Percentiles rank a stretch among this genome's conserved stretches.
Evolutionary conservation across 2,329 filamentous ascomycete genomes (phyloP).

Genomic region (Bipolaris cookei): DNA sequence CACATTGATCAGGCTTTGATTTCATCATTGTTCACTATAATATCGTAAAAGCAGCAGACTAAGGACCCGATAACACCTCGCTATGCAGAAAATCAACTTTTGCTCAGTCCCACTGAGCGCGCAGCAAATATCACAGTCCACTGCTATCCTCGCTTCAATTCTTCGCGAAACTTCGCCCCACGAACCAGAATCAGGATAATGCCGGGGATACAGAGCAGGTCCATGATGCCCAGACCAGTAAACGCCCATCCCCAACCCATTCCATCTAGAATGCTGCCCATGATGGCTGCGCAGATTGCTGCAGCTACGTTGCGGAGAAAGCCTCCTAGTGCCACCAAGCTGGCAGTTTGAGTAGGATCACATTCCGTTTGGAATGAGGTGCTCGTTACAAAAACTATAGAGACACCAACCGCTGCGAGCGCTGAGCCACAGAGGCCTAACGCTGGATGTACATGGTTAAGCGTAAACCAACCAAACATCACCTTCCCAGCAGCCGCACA

Average conservation of each 20-base stretch:
- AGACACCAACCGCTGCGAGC: conserved; percentile 49
- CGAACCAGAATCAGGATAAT: conserved; percentile 30
- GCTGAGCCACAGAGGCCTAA: conserved; percentile 27
- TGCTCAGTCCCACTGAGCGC: neutral
- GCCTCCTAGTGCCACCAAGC: conserved; percentile 51
- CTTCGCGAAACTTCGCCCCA: conserved; percentile 31
- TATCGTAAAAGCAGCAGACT: neutral
- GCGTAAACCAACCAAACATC: conserved; percentile 54
- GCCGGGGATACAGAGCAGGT: conserved; percentile 37
- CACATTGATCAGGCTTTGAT: neutral
- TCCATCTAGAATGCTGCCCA: conserved; percentile 41
- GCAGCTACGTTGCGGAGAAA: conserved; percentile 52
- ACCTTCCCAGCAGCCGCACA: conserved; percentile 48
- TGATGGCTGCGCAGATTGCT: conserved; percentile 49
- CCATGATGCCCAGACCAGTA: conserved; percentile 47
- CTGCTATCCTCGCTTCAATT: conserved; percentile 24
- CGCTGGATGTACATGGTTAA: conserved; percentile 30
- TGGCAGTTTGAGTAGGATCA: conserved; percentile 49
- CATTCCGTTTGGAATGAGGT: conserved; percentile 54
- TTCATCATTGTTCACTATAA: neutral
- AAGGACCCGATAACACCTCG: conserved; percentile 17
- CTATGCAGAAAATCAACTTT: conserved; percentile 17
- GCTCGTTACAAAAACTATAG: conserved; percentile 52
- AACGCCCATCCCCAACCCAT: conserved; percentile 53
- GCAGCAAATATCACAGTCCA: neutral